Evolutionary conservation across 257 asterid species (phyloP).

Genomic region (Forsythia suspensa): DNA sequence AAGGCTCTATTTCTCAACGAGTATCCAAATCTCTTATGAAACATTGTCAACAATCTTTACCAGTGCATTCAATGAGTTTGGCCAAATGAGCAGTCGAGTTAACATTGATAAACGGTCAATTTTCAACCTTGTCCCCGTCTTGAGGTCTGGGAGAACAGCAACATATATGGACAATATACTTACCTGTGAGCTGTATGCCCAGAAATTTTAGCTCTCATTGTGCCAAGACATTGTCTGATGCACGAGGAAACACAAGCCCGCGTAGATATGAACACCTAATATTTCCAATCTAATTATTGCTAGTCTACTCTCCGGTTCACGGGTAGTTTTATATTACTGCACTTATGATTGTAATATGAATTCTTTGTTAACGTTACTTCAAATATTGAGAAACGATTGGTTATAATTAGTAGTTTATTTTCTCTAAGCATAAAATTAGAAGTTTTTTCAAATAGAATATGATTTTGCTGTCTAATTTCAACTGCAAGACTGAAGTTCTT

Average conservation of each 20-base stretch:
- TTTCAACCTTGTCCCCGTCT: slow-evolving; percentile 73
- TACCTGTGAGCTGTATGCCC: slow-evolving; percentile 79
- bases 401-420: no score
- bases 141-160: slow-evolving; percentile 72
- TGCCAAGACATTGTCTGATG: not conserved
- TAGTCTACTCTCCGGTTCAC: no score
- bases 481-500: no score
- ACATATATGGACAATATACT: slow-evolving; percentile 55
- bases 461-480: no score
- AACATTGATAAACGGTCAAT: slow-evolving; percentile 34
- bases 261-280: no score
- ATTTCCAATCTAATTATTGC: no score
- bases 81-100: slow-evolving; percentile 40
- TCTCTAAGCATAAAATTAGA: no score
- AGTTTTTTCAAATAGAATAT: no score
- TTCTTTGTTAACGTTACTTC: no score
- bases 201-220: slow-evolving; percentile 40
- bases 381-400: no score
- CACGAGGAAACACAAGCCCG: not conserved
- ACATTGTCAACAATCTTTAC: slow-evolving; percentile 47
- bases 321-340: no score
- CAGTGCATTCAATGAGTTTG: slow-evolving; percentile 53
- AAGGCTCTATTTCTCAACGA: slow-evolving; percentile 62
- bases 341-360: no score
- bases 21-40: slow-evolving; percentile 41